Conservation (phyloP, 2,329 filamentous ascomycete genomes). For the Blastomyces gilchristii region DNA sequence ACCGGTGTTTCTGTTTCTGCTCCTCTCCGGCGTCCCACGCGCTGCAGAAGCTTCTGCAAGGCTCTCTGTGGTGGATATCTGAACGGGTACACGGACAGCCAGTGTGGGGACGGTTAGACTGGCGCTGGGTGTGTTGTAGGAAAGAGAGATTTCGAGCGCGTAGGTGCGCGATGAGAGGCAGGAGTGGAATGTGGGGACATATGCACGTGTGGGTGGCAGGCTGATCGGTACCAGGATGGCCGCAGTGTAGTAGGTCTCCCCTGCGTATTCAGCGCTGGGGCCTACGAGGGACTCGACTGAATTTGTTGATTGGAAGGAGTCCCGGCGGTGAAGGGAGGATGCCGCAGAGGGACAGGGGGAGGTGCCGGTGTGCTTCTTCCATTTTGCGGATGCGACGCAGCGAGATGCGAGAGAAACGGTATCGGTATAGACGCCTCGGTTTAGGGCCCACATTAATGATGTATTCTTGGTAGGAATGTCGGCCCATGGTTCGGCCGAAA, state of each 20-base stretch:
- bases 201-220: conserved; percentile 50
- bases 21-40: neutral
- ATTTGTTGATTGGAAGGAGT: conserved; percentile 18
- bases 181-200: conserved; percentile 59
- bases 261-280: conserved; percentile 35
- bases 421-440: conserved; percentile 45
- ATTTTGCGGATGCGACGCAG: conserved; percentile 48
- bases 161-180: conserved; percentile 58
- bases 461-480: conserved; percentile 39
- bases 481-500: conserved; percentile 41
- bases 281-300: conserved; percentile 23
- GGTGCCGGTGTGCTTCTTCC: conserved; percentile 41
- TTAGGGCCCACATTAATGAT: conserved; percentile 32
- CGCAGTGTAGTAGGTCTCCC: conserved; percentile 49
- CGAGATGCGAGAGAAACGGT: conserved; percentile 44
- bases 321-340: conserved; percentile 22
- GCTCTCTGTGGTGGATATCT: conserved; percentile 24
- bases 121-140: conserved; percentile 42
- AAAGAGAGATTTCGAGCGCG: conserved; percentile 48
- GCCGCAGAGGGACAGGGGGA: conserved; percentile 32
- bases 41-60: conserved; percentile 9
- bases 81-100: conserved; percentile 35
- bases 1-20: neutral
- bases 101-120: conserved; percentile 33
- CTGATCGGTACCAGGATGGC: conserved; percentile 54